A percentile compares a stretch with the other conserved stretches of the same genome.
Evolutionary conservation across 169 alveolate species (phyloP).

Genomic region (Cryptosporidium sp.): DNA sequence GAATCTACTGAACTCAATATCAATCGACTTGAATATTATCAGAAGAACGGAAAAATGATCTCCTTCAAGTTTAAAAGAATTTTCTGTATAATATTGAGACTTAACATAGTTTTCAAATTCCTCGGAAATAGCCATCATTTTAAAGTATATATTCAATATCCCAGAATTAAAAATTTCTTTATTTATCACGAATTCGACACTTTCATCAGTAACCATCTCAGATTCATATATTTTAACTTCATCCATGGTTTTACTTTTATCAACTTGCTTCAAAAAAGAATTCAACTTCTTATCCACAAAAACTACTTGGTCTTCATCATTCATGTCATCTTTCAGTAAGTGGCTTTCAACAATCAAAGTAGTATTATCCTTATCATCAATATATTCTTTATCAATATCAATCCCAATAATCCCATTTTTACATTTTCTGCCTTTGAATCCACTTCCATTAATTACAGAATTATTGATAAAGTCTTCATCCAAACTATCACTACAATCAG

Average conservation of each 20-base stretch:
- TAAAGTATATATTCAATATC: neutral
- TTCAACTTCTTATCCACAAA: neutral
- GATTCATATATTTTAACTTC: neutral
- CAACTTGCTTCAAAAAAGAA: neutral
- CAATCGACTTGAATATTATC: conserved; percentile 29
- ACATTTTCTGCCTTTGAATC: neutral
- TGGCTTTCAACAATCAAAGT: conserved; percentile 19
- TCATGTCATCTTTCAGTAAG: neutral
- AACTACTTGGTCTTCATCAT: neutral
- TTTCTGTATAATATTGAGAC: neutral
- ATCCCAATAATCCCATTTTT: neutral
- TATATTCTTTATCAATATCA: conserved; percentile 37
- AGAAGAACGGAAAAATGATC: neutral
- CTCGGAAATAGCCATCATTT: neutral
- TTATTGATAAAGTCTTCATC: neutral
- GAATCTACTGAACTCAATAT: conserved; percentile 13
- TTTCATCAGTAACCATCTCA: neutral
- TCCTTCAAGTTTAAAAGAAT: neutral
- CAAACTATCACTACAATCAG: neutral
- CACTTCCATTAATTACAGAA: neutral
- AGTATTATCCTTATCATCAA: conserved; percentile 60
- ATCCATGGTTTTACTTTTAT: neutral
- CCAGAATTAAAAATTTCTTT: neutral
- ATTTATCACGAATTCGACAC: neutral
- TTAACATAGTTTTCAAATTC: neutral